Percentiles rank a stretch among this genome's conserved stretches.
Evolutionary conservation across 352 stramenopile genomes (phyloP).

Genomic region (Albugo candida): DNA sequence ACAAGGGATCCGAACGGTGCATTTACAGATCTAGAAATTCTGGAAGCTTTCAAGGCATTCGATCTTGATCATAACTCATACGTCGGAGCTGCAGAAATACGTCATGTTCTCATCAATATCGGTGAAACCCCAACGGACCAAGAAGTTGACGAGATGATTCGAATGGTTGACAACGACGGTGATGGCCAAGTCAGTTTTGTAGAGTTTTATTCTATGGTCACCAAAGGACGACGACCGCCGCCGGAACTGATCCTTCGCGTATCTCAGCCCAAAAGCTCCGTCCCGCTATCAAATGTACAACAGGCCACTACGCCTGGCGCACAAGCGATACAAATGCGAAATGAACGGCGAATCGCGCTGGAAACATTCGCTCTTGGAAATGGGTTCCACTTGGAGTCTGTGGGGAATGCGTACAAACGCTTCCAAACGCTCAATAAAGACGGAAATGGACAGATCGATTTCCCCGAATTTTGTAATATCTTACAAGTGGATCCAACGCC

Average conservation of each 20-base stretch:
- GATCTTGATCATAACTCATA: conserved; percentile 94
- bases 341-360: conserved; percentile 77
- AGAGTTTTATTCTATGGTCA: conserved; percentile 92
- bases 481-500: conserved; percentile 84
- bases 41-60: conserved; percentile 86
- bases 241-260: conserved; percentile 28
- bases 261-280: conserved; percentile 9
- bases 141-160: conserved; percentile 94
- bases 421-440: conserved; percentile 91
- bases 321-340: conserved; percentile 82
- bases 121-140: conserved; percentile 88
- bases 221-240: conserved; percentile 81
- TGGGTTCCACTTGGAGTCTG: conserved; percentile 89
- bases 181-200: conserved; percentile 89
- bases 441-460: conserved; percentile 88
- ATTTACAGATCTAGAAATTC: conserved; percentile 92
- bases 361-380: conserved; percentile 90
- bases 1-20: conserved; percentile 84
- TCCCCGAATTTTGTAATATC: conserved; percentile 94
- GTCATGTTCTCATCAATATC: conserved; percentile 91
- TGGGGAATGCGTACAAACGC: conserved; percentile 93
- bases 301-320: conserved; percentile 21
- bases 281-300: conserved; percentile 13
- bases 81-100: conserved; percentile 85
- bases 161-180: conserved; percentile 89